phyloP scores from a whole-genome alignment of 1,284 basidiomycete genomes.

The Leccinum proliferum region DNA sequence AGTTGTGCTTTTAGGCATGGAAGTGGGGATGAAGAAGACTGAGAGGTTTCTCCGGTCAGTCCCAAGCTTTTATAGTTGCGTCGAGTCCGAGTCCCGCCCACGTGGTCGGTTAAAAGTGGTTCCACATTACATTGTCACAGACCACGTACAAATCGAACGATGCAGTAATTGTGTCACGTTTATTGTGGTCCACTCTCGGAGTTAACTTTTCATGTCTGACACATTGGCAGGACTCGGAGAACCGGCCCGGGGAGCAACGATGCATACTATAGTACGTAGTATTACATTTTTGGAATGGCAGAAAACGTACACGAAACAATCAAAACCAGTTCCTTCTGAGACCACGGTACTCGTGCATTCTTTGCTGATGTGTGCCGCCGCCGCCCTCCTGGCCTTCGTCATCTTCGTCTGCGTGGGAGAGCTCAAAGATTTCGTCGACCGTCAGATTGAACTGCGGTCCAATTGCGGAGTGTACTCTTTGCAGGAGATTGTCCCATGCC shows the following conservation, averaged over 20 bases:
- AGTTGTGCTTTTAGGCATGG: neutral
- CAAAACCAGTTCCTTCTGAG: neutral
- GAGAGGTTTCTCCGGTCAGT: neutral
- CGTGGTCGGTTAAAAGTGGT: neutral
- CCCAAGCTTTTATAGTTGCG: neutral
- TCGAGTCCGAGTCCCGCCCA: neutral
- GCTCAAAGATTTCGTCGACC: neutral
- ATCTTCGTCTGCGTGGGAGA: neutral
- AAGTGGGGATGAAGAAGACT: neutral
- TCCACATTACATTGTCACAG: neutral
- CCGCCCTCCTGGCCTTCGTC: neutral
- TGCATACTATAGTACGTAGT: no score
- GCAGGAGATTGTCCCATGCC: neutral
- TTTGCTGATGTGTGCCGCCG: neutral
- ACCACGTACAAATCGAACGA: neutral
- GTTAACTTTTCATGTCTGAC: neutral
- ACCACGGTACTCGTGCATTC: neutral
- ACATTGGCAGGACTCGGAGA: neutral
- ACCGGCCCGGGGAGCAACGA: no score
- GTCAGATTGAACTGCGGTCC: neutral
- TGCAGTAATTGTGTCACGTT: neutral
- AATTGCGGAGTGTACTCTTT: neutral
- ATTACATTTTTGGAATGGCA: neutral
- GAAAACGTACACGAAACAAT: neutral
- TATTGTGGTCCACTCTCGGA: neutral